Evolutionary conservation across 441 rosid species (phyloP), one percentile per base, ranked within the genome.

Genomic region (Brassica hybrid): DNA sequence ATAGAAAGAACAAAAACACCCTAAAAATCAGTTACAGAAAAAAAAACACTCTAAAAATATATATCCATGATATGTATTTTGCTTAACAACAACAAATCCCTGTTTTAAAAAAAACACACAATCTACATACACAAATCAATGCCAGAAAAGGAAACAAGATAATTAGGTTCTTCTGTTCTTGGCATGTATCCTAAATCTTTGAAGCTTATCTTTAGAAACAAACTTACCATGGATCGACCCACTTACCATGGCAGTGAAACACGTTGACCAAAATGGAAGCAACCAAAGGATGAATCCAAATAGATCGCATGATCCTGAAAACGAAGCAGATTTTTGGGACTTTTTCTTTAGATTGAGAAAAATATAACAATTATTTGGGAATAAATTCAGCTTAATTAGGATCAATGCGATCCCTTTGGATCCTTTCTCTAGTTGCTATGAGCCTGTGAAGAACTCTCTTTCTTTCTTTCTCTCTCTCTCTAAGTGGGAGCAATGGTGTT

Each of bases 371-470:
- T 1, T 59, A 50, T 21, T 58, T n/a, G 16, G 14, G 34, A 68
- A 69, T 73, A 21, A 32, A 60, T 32, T 68, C 74, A 68, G 38
- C 27, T 56, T 56, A 19, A 76, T 81, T 56, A 73, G 96, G 97
- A 91, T 91, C 97, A 94, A 94, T 94, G 98, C 98, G 98, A 94
- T 94, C 98, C 98, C 97, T 94, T 94, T 94, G 98, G 98, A 94
- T 91, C 85, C 89, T 79, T 90, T 86, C 99, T 93, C 77, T 80
- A 86, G 90, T 89, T 62, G 87, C 87, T 57, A 50, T 59, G 59
- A 41, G 50, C n/a, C 89, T 72, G 50, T 57, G 67, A 67, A 81
- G 43, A 64, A 25, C 27, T 65, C 59, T 72, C 41, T 21, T 2
- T 21, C 23, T 21, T 1, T 60, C 10, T 76, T 36, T 80, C 64